Percentiles rank a stretch among this genome's conserved stretches.
Conservation (phyloP, 805 yeast species). For the Suhomyces sp. region DNA sequence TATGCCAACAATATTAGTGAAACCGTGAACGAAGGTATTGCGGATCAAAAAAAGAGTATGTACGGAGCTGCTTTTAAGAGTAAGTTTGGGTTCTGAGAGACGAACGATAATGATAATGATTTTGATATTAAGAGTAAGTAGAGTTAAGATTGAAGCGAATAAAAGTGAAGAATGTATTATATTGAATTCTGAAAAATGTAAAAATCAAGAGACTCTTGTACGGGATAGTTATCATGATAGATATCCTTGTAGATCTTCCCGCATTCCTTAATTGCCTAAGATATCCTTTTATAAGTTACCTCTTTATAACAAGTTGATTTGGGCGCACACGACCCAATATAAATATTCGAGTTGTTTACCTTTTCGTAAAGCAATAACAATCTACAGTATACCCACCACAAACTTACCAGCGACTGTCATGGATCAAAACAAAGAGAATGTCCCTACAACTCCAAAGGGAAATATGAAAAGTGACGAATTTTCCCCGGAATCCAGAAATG, state of each 20-base stretch:
- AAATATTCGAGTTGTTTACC: conserved; percentile 2
- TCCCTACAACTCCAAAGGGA: conserved; percentile 1
- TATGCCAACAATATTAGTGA: conserved; percentile 58
- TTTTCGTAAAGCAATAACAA: neutral
- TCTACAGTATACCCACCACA: no score
- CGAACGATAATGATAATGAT: neutral
- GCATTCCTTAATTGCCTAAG: no score
- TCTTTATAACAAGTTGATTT: no score
- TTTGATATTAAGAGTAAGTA: no score
- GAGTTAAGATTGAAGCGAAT: no score
- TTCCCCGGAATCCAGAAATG: conserved; percentile 1
- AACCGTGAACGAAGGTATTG: conserved; percentile 51
- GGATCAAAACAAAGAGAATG: conserved; percentile 6
- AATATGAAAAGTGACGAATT: no score
- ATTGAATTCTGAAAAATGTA: no score
- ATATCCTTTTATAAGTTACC: no score
- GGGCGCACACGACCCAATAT: neutral
- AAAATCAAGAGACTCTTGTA: no score
- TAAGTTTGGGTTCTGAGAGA: conserved; percentile 45
- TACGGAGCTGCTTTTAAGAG: conserved; percentile 53
- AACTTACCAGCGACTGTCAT: conserved; percentile 2
- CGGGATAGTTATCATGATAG: no score
- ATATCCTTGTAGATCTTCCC: no score
- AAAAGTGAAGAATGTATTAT: no score
- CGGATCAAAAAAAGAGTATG: conserved; percentile 48